Evolutionary conservation across 2,329 filamentous ascomycete genomes (phyloP), one percentile per base, ranked within the genome.

Genomic region (Claviceps sp.): DNA sequence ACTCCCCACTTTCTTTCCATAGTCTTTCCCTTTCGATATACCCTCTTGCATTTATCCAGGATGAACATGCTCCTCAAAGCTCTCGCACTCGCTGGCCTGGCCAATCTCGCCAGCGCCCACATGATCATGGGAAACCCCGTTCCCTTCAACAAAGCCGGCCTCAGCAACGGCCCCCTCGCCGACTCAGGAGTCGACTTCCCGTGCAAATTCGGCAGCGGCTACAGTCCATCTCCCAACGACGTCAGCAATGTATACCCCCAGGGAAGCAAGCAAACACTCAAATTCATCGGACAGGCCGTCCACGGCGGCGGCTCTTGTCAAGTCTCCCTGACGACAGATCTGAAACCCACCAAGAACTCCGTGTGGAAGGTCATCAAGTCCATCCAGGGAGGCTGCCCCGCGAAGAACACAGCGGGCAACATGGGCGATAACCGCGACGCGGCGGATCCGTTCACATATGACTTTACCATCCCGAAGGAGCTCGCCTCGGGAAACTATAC

Each of bases 221-320:
- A 77, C 5, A 19, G 17, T 34, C 26, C 37, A 4, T 69, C 74
- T 0, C 69, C 72, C 1, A 68, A 73, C 1, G 69, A 68, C 5
- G 65, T 62, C 1, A 69, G 68, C 61, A 88, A 87, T 59, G 64
- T 71, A 1, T 87, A 85, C 67, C 70, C 75, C 0, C 61, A 68
- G 2, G 68, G 68, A 1, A 67, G 66, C 60, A 62, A 54, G 0
- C 65, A 69, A 19, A 65, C 70, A 0, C 73, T 96, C 1, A 66
- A 69, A 0, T 87, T 95, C 67, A 70, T 70, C 0, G 90, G 89
- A 39, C 71, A 75, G 48, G 90, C 89, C 2, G 81, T 84, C 0
- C 93, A 98, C 59, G 90, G 90, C 17, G 93, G 93, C 51, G 93
- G 93, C 0, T 94, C 88, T 0, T 97, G 93, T 71, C 93, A 98